Evolutionary conservation across 1,139 yeast species (phyloP).

Genomic region (Meyerozyma smithsonii): DNA sequence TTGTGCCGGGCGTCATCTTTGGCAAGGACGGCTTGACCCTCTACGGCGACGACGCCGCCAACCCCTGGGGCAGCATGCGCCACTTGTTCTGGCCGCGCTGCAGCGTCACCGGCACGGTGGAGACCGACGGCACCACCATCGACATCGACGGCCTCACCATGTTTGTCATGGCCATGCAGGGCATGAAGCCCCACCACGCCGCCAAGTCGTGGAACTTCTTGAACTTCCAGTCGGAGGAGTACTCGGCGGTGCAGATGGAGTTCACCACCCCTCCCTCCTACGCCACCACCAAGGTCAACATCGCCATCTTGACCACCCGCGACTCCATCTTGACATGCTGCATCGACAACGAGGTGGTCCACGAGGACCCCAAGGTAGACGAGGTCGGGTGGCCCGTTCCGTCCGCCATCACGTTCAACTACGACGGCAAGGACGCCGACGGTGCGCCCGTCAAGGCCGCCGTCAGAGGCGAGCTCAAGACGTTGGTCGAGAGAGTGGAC

Average conservation of each 20-base stretch:
- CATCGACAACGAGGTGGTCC: slow-evolving; percentile 60
- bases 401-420: slow-evolving; percentile 53
- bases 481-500: slow-evolving; percentile 83
- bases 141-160: slow-evolving; percentile 58
- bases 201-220: slow-evolving; percentile 95
- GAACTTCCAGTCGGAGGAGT: slow-evolving; percentile 75
- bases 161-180: slow-evolving; percentile 98
- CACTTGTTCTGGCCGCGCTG: slow-evolving; percentile 96
- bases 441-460: slow-evolving; percentile 32
- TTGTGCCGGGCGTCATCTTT: slow-evolving; percentile 82
- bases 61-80: slow-evolving; percentile 98
- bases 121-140: slow-evolving; percentile 21
- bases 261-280: slow-evolving; percentile 91
- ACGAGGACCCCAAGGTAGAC: slow-evolving; percentile 55
- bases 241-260: slow-evolving; percentile 85
- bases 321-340: slow-evolving; percentile 64
- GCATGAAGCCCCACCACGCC: slow-evolving; percentile 99
- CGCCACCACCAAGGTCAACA: slow-evolving; percentile 72
- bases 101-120: slow-evolving; percentile 58
- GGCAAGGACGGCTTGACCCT: slow-evolving; percentile 82
- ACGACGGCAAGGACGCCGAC: slow-evolving; percentile 37
- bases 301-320: slow-evolving; percentile 68
- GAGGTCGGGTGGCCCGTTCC: slow-evolving; percentile 95
- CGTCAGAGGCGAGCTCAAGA: slow-evolving; percentile 51
- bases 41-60: slow-evolving; percentile 74